These are phyloP conservation scores for Fennellomyces sp. DNA, from an alignment of 371 early-diverging fungal genomes.

Conservation along the genomic window DNA sequence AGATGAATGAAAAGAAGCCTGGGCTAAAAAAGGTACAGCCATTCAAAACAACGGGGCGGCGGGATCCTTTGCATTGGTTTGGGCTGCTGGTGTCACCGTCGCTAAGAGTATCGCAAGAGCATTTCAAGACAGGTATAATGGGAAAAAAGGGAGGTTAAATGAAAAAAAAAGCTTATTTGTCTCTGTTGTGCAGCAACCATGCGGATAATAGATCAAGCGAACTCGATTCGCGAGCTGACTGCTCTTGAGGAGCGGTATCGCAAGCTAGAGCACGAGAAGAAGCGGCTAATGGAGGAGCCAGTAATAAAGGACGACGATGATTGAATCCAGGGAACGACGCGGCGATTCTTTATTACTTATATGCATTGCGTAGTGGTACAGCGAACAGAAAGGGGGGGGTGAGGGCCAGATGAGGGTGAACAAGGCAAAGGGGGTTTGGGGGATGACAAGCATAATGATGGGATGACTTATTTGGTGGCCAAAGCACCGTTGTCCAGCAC, in stretches of 20 bases:
- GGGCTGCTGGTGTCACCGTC: constrained; percentile 65
- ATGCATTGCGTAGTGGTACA: too few species aligned
- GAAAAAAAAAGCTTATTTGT: neutral
- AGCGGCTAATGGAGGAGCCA: constrained; percentile 5
- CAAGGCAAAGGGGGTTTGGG: too few species aligned
- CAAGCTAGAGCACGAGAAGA: constrained; percentile 28
- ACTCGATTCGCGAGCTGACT: constrained; percentile 29
- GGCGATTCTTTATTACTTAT: too few species aligned
- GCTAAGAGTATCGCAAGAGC: constrained; percentile 53
- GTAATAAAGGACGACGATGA: constrained; percentile 1
- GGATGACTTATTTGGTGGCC: neutral
- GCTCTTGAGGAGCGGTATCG: constrained; percentile 34
- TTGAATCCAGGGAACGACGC: too few species aligned
- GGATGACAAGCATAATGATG: too few species aligned
- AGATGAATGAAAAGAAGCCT: constrained; percentile 21
- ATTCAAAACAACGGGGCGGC: constrained; percentile 21
- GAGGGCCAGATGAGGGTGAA: too few species aligned
- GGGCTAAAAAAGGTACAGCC: neutral
- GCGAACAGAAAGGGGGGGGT: too few species aligned
- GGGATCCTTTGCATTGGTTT: constrained; percentile 69
- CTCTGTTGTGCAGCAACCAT: constrained; percentile 15
- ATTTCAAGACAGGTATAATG: constrained; percentile 45
- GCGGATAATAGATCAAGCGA: constrained; percentile 39
- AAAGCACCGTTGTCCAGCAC: neutral
- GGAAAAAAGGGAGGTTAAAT: neutral